Percentiles rank a stretch among this genome's conserved stretches.
phyloP scores from a whole-genome alignment of 1,284 basidiomycete species.

The Ustilago tritici region DNA sequence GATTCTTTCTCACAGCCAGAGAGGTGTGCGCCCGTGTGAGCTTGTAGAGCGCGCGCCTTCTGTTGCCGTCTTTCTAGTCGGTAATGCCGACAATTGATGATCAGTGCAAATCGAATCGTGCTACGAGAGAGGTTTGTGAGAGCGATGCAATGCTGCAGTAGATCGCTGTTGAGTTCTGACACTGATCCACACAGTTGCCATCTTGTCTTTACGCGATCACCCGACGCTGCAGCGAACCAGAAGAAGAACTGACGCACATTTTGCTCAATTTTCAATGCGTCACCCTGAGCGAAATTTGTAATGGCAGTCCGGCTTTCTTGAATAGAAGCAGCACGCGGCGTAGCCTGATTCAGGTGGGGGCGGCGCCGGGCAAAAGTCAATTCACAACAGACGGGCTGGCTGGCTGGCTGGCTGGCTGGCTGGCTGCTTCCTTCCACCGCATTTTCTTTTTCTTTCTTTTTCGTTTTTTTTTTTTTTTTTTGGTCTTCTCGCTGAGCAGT shows the following conservation, averaged over 20 bases:
- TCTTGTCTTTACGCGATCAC: slow-evolving; percentile 9
- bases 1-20: not conserved
- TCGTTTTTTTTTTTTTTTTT: no score
- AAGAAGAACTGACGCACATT: not conserved
- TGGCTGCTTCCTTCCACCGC: not conserved
- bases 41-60: not conserved
- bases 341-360: not conserved
- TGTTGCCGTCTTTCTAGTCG: not conserved
- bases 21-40: not conserved
- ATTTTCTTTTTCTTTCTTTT: no score
- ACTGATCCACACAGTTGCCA: not conserved
- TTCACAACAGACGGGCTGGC: not conserved
- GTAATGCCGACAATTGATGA: not conserved
- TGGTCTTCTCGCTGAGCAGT: not conserved
- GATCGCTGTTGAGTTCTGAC: not conserved
- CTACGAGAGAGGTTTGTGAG: not conserved
- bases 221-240: not conserved
- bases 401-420: not conserved
- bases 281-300: not conserved
- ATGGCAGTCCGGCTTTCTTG: not conserved
- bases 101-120: not conserved
- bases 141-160: not conserved
- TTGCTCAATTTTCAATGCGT: slow-evolving; percentile 1
- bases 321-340: not conserved
- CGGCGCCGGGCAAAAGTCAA: no score